Evolutionary conservation across 441 rosid genomes (phyloP).

Genomic region (Populus hybrid): DNA sequence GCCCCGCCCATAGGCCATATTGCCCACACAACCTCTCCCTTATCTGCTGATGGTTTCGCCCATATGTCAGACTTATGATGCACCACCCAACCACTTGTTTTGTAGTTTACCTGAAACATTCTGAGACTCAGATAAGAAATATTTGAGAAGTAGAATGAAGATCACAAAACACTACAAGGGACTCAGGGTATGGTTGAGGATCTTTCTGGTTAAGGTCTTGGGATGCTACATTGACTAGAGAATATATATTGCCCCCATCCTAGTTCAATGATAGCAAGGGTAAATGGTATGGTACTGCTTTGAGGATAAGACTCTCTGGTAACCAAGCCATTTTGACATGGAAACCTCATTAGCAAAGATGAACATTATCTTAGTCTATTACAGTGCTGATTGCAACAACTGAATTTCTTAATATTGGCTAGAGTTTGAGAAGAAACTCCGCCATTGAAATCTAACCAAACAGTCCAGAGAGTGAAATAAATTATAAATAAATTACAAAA

Average conservation of each 20-base stretch:
- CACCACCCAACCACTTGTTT: constrained; percentile 59
- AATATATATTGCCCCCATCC: background rate
- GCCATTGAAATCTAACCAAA: background rate
- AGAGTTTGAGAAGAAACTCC: constrained; percentile 61
- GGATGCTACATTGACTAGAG: background rate
- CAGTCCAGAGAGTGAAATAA: background rate
- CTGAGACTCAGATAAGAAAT: background rate
- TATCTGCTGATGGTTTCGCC: constrained; percentile 67
- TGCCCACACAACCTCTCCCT: constrained; percentile 44
- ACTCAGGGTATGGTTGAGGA: background rate
- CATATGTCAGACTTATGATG: constrained; percentile 66
- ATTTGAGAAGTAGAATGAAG: background rate
- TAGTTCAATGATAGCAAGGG: background rate
- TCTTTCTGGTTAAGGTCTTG: background rate
- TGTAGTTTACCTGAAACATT: constrained; percentile 53
- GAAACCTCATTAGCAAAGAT: background rate
- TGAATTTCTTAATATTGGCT: constrained; percentile 30
- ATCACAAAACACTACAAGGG: background rate
- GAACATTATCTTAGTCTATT: background rate
- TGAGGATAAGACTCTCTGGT: background rate
- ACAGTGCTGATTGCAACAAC: background rate
- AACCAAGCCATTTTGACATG: background rate
- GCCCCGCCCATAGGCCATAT: constrained; percentile 77
- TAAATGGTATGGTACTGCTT: background rate
- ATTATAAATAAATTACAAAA: background rate